phyloP scores from a whole-genome alignment of 2,329 filamentous ascomycete genomes.

The Thielaviopsis musarum region DNA sequence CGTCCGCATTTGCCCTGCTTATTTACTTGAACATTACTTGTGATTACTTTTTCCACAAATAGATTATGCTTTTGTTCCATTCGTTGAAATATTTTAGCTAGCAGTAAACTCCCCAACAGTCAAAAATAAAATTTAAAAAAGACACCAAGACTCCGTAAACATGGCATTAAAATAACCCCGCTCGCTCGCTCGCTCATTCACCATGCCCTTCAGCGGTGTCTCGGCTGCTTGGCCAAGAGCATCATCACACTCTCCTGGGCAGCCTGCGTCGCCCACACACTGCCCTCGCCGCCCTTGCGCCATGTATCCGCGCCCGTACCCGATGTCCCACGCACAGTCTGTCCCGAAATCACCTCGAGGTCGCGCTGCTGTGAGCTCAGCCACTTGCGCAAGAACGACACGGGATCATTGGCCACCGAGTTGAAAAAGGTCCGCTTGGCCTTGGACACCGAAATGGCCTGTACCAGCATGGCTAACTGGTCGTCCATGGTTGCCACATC shows the following conservation, averaged over 20 bases:
- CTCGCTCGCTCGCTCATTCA: background rate
- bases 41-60: no score
- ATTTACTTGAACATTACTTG: no score
- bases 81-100: no score
- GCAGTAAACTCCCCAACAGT: no score
- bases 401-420: slow-evolving; percentile 62
- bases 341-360: slow-evolving; percentile 72
- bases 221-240: slow-evolving; percentile 36
- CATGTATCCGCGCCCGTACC: slow-evolving; percentile 41
- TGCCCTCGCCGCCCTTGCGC: slow-evolving; percentile 40
- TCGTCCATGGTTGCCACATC: slow-evolving; percentile 68
- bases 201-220: background rate
- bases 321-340: slow-evolving; percentile 46
- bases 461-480: slow-evolving; percentile 65
- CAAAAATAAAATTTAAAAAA: background rate
- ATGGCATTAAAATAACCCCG: background rate
- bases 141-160: background rate
- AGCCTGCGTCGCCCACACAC: slow-evolving; percentile 40
- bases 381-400: slow-evolving; percentile 74
- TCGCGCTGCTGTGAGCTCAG: slow-evolving; percentile 81
- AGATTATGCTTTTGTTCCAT: no score
- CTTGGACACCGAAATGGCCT: slow-evolving; percentile 69
- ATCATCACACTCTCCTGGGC: slow-evolving; percentile 47
- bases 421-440: slow-evolving; percentile 82
- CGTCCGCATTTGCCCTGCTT: no score